Evolutionary conservation across 257 asterid species (phyloP), one percentile per base, ranked within the genome.

Genomic region (Nicotiana paniculata): DNA sequence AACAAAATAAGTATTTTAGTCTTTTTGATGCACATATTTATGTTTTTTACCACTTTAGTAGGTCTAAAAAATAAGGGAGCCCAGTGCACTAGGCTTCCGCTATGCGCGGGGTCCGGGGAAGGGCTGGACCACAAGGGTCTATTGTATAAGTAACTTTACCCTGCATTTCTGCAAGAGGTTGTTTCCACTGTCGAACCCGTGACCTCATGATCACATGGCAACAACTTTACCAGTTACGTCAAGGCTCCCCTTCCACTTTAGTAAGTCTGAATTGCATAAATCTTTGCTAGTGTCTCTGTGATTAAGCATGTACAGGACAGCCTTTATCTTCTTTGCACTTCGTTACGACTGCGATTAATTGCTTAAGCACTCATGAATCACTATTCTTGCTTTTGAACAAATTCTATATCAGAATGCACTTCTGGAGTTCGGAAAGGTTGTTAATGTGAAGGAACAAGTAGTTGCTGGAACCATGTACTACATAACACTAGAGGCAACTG

Each of bases 401-500:
- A 12, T 12, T 74, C 2, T 26, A 48, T 26, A 15, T 13, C 92
- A 95, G 99, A 95, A 95, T 62, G 69, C 92, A 1, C 78, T 89
- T 30, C 59, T 95, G 97, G 91, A 92, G 82, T 87, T 92, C 37
- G 90, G 91, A 85, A 93, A 88, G 91, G 97, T 95, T 18, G 88
- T 93, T 37, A 92, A 91, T 63, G 94, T 92, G 88, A 90, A 90
- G 90, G 75, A 90, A 90, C 99, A 95, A 84, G 92, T 87, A 69
- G 97, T 95, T 69, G 75, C 97, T 1, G 98, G 99, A 43, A 92
- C 92, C 48, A 86, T 92, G 88, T 90, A 95, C 88, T 85, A 92
- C 39, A 77, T 95, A 51, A 95, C 98, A 1, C 86, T 92, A 46
- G 97, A 95, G 89, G 99, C 85, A 0, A 88, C 77, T 43, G 97